These are phyloP conservation scores for Yarrowia sp. DNA, from an alignment of 805 yeast genomes.

Conservation along the genomic window DNA sequence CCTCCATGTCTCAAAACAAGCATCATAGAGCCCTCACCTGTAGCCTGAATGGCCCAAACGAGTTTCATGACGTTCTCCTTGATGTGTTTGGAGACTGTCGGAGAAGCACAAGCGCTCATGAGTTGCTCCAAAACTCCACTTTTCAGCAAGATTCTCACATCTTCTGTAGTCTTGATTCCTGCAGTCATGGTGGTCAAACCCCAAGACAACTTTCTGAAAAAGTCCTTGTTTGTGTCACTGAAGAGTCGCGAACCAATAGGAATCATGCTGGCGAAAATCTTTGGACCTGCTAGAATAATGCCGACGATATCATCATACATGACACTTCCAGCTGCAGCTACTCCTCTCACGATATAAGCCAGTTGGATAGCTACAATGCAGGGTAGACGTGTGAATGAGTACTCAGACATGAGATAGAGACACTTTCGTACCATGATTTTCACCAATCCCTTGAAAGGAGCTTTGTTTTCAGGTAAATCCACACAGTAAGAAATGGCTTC, in stretches of 20 bases:
- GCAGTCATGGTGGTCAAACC: constrained; percentile 49
- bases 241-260: constrained; percentile 47
- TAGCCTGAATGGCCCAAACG: constrained; percentile 8
- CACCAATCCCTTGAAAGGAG: constrained; percentile 31
- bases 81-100: neutral
- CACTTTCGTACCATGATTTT: constrained; percentile 26
- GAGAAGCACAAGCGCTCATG: constrained; percentile 12
- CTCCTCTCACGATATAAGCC: constrained; percentile 55
- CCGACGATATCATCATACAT: constrained; percentile 69
- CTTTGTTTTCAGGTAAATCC: constrained; percentile 37
- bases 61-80: constrained; percentile 10
- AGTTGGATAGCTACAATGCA: constrained; percentile 55
- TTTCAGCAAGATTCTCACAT: constrained; percentile 52
- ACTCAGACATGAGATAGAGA: constrained; percentile 1
- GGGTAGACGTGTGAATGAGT: constrained; percentile 35
- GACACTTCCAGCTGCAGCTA: constrained; percentile 68
- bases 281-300: constrained; percentile 61
- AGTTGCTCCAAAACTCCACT: constrained; percentile 56
- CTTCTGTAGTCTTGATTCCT: constrained; percentile 51
- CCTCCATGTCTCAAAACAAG: constrained; percentile 11
- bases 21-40: constrained; percentile 7
- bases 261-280: constrained; percentile 37
- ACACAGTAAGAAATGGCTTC: constrained; percentile 40
- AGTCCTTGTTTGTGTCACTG: constrained; percentile 43
- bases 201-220: constrained; percentile 65